Percentiles rank a stretch among this genome's conserved stretches.
Evolutionary conservation across 495 filamentous ascomycete genomes (phyloP).

Genomic region (Melanomma pulvis-pyrius): DNA sequence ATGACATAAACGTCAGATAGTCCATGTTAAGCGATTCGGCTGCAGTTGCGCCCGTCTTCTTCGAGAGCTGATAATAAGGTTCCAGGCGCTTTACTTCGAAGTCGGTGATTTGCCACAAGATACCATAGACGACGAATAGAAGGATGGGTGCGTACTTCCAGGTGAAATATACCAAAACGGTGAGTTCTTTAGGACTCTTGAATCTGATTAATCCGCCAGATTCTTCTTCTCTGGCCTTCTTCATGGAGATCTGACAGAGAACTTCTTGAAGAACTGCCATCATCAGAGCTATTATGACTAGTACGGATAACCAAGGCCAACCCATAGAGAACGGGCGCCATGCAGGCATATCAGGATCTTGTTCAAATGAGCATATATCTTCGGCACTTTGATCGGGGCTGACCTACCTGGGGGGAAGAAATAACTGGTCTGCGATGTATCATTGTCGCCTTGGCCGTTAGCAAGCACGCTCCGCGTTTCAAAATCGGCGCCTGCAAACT

Average conservation of each 20-base stretch:
- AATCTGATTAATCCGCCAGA: slow-evolving; percentile 53
- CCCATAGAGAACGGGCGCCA: slow-evolving; percentile 76
- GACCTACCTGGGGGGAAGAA: slow-evolving; percentile 37
- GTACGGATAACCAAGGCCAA: slow-evolving; percentile 60
- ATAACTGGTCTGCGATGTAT: slow-evolving; percentile 35
- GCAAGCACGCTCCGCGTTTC: slow-evolving; percentile 25
- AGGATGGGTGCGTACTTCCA: slow-evolving; percentile 75
- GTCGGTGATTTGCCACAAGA: slow-evolving; percentile 74
- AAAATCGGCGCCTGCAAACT: slow-evolving; percentile 23
- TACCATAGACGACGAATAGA: slow-evolving; percentile 69
- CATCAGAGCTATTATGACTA: slow-evolving; percentile 60
- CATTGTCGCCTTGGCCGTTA: not conserved
- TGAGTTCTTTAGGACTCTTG: slow-evolving; percentile 54
- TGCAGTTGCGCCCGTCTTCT: slow-evolving; percentile 62
- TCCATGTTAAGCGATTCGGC: slow-evolving; percentile 72
- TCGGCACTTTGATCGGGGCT: slow-evolving; percentile 19
- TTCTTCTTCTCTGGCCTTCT: slow-evolving; percentile 29
- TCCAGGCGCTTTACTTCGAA: slow-evolving; percentile 75
- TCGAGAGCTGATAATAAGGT: slow-evolving; percentile 73
- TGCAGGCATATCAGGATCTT: slow-evolving; percentile 57
- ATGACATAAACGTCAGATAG: slow-evolving; percentile 66
- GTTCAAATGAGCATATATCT: not conserved
- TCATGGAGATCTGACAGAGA: slow-evolving; percentile 59
- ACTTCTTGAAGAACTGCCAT: slow-evolving; percentile 62
- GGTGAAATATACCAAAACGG: slow-evolving; percentile 59